Conservation (phyloP, 1,284 basidiomycete genomes). For the Sporisorium reilianum region DNA sequence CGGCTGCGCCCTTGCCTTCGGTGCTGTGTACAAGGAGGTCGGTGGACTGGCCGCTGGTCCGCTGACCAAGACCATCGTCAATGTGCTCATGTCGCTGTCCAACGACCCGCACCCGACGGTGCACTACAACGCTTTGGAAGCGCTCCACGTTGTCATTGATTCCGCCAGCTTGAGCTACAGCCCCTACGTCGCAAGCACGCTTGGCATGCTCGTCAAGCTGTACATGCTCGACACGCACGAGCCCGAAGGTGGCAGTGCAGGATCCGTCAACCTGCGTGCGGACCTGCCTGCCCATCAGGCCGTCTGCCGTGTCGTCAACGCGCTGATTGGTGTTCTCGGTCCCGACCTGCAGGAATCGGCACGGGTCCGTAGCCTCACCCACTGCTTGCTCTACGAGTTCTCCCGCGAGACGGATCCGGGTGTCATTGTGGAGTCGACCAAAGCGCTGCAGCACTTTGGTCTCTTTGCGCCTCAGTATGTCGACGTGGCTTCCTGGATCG, state of each 20-base stretch:
- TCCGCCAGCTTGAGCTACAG: constrained; percentile 92
- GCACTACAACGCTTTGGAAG: constrained; percentile 90
- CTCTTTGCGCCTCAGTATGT: constrained; percentile 88
- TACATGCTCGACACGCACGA: constrained; percentile 94
- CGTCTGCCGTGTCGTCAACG: constrained; percentile 90
- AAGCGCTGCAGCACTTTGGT: constrained; percentile 93
- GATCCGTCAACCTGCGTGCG: constrained; percentile 83
- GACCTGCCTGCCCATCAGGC: constrained; percentile 92
- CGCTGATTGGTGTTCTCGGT: constrained; percentile 91
- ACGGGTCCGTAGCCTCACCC: constrained; percentile 82
- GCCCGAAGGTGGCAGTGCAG: constrained; percentile 86
- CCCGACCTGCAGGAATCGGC: constrained; percentile 91
- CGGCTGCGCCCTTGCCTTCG: constrained; percentile 92
- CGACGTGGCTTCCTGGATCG: constrained; percentile 58
- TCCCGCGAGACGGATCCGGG: constrained; percentile 84
- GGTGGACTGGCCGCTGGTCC: constrained; percentile 94
- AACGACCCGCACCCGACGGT: constrained; percentile 97
- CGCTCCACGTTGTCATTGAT: constrained; percentile 87
- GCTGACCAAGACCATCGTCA: constrained; percentile 93
- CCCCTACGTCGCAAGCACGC: constrained; percentile 86
- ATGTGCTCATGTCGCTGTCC: constrained; percentile 93
- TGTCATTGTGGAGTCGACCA: constrained; percentile 91
- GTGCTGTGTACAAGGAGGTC: constrained; percentile 91
- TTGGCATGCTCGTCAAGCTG: constrained; percentile 90
- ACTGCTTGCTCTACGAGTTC: constrained; percentile 88